These are phyloP conservation scores for Acanthamoeba castellanii DNA, from an alignment of 208 protist species.

Conservation along the genomic window DNA sequence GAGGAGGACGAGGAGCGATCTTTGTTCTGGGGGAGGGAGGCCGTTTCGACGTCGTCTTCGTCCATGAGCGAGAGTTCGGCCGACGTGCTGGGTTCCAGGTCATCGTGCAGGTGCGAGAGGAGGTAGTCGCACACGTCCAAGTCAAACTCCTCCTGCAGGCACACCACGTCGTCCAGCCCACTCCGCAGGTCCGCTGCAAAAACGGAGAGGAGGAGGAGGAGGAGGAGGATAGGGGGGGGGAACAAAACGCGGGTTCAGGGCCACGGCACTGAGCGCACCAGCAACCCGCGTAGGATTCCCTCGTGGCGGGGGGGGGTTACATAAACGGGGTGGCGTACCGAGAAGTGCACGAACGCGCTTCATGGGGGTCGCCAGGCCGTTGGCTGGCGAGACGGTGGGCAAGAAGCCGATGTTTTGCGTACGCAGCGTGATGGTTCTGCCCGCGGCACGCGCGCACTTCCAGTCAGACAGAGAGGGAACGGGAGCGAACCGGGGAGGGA, in stretches of 20 bases:
- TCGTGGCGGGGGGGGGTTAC: background rate
- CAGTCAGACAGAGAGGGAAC: too few species aligned
- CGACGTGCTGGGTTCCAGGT: background rate
- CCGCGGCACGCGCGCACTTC: too few species aligned
- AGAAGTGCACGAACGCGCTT: conserved; percentile 13
- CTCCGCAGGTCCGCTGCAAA: background rate
- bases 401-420: conserved; percentile 14
- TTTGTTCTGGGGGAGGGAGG: background rate
- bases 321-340: background rate
- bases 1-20: background rate
- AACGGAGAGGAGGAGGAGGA: background rate
- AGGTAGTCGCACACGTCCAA: conserved; percentile 22
- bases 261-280: too few species aligned
- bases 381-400: conserved; percentile 1
- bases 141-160: conserved; percentile 24
- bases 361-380: background rate
- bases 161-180: conserved; percentile 23
- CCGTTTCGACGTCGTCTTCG: background rate
- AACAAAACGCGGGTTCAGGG: background rate
- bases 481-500: too few species aligned
- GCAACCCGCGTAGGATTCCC: too few species aligned
- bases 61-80: conserved; percentile 6
- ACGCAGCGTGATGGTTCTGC: background rate
- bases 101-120: background rate
- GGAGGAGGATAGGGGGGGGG: background rate